Base-by-base conservation (phyloP, 164 flowering plant genomes). In the Houttuynia cordata region DNA sequence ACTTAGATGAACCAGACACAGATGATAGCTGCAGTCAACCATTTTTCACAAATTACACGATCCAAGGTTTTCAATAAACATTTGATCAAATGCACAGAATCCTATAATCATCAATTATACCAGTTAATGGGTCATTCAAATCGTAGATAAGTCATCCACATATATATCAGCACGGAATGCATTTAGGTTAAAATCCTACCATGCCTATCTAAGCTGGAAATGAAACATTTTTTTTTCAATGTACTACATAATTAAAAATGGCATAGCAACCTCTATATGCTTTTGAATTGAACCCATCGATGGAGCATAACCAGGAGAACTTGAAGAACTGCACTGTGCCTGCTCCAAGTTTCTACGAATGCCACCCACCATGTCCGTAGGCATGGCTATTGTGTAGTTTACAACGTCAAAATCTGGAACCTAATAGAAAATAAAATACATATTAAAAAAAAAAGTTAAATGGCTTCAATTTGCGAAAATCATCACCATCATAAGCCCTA, bases 351-450 rank as follows among this genome's bases (percentile, higher is more conserved):
- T 80, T 67, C 79, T 85, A 20, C 84, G 74, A 23, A 85, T 74
- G 66, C 73, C 70, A 49, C 76, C 79, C 57, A 85, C 86, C 79
- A 81, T 70, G 61, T 81, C 75, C 7, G 78, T 85, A 9, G 91
- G 84, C 91, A 85, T 85, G 64, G 78, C 68, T 63, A 81, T 67
- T 18, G 82, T 77, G 61, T 70, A 72, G 60, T 77, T 75, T 37
- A 83, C 91, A 61, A 77, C 57, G 64, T 85, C 91, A 75, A 83
- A 85, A 78, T 85, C 88, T 51, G 91, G 91, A 69, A 85, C 83
- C 91, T 83, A 57, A 60, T 24, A 54, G 49, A 45, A 17, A 45
- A 17, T 12, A 45, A 45, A n/a, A 45, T 45, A 45, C 12, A 17
- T 45, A 4, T 45, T 45, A 45, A 45, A 45, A n/a, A n/a, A n/a